Percentiles rank a stretch among this genome's conserved stretches.
Conservation (phyloP, 176 grass and related monocot genomes). For the Ensete ventricosum region DNA sequence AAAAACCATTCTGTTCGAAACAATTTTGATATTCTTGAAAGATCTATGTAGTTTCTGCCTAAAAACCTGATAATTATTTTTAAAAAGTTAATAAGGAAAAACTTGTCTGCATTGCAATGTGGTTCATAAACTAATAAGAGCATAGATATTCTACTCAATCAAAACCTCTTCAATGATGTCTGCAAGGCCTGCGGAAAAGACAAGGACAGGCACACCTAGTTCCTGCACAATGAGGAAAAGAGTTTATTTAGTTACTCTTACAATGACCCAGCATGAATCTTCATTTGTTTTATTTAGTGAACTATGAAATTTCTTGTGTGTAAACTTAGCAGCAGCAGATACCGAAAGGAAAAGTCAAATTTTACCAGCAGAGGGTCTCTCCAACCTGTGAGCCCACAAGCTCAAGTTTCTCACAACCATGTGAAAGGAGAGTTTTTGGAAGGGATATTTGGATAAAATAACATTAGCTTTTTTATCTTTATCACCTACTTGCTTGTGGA, state of each 20-base stretch:
- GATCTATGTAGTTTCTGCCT: conserved; percentile 70
- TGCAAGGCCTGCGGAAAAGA: conserved; percentile 97
- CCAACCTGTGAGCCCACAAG: too few species aligned
- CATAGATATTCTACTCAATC: background rate
- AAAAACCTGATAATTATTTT: conserved; percentile 50
- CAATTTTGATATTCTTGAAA: conserved; percentile 86
- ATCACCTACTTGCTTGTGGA: background rate
- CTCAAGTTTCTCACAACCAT: too few species aligned
- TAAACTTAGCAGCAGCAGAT: background rate
- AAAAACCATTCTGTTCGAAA: conserved; percentile 94
- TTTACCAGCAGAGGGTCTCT: conserved; percentile 33
- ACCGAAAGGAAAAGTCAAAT: conserved; percentile 11
- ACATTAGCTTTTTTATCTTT: background rate
- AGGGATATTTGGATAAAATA: too few species aligned
- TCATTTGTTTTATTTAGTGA: background rate
- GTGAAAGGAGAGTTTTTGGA: too few species aligned
- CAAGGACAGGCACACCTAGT: conserved; percentile 65
- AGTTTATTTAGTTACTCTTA: background rate
- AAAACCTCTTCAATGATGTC: conserved; percentile 88
- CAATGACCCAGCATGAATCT: background rate
- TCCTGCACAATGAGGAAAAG: conserved; percentile 41
- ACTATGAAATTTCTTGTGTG: background rate
- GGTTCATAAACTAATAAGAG: background rate
- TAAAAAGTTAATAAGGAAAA: background rate
- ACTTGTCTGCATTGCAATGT: background rate